These are phyloP conservation scores for Fonsecaea pedrosoi DNA, from an alignment of 2,329 filamentous ascomycete genomes.

Conservation along the genomic window DNA sequence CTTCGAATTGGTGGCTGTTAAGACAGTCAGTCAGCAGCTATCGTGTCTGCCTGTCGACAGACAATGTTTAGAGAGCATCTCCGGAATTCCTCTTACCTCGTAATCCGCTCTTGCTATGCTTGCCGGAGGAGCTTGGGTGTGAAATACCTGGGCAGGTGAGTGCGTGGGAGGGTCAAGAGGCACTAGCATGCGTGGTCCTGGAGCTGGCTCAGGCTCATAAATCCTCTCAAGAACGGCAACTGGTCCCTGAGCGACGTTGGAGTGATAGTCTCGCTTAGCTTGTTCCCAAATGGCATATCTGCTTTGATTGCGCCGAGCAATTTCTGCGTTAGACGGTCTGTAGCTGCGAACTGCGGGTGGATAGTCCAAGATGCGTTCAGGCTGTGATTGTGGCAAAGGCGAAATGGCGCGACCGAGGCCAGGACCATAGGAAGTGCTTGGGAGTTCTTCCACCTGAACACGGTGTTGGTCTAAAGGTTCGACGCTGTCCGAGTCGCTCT, in stretches of 20 bases:
- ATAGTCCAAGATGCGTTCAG: conserved; percentile 48
- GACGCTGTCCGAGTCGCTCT: conserved; percentile 48
- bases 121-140: conserved; percentile 18
- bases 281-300: conserved; percentile 57
- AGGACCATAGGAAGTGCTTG: conserved; percentile 45
- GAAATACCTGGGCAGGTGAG: conserved; percentile 17
- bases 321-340: conserved; percentile 42
- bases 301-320: conserved; percentile 54
- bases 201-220: conserved; percentile 27
- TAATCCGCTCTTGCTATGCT: conserved; percentile 24
- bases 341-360: conserved; percentile 40
- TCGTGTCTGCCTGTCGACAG: not conserved
- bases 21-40: conserved; percentile 17
- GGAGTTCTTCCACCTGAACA: conserved; percentile 53
- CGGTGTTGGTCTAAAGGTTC: conserved; percentile 43
- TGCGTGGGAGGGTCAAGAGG: conserved; percentile 27
- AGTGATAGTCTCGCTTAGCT: conserved; percentile 46
- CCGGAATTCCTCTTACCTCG: conserved; percentile 29
- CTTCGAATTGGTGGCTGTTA: conserved; percentile 25
- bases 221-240: conserved; percentile 31
- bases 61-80: not conserved
- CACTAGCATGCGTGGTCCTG: conserved; percentile 28
- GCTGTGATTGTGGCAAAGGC: conserved; percentile 38
- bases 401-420: conserved; percentile 28
- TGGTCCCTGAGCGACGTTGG: conserved; percentile 22